Evolutionary conservation across 495 filamentous ascomycete species (phyloP).

Genomic region (Aspergillus taichungensis): DNA sequence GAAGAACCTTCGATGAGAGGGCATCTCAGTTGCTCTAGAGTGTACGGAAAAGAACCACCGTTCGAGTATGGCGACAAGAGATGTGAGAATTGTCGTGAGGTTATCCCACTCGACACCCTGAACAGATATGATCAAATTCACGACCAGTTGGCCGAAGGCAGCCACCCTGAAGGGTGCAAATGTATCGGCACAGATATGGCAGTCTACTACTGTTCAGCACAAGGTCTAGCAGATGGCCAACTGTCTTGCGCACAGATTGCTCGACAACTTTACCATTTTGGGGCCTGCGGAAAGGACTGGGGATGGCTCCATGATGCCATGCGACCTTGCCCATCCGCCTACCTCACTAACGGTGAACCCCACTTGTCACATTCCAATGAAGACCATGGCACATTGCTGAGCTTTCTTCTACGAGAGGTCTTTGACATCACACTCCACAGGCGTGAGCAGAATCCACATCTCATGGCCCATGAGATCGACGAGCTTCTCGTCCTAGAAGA

Average conservation of each 20-base stretch:
- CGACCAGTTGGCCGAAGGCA: background rate
- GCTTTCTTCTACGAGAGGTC: slow-evolving; percentile 25
- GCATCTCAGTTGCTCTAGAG: slow-evolving; percentile 11
- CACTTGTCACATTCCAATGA: slow-evolving; percentile 22
- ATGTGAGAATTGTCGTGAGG: slow-evolving; percentile 20
- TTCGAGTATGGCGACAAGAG: background rate
- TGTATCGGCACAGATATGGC: background rate
- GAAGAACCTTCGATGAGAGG: slow-evolving; percentile 24
- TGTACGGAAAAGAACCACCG: background rate
- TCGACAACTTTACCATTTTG: slow-evolving; percentile 17
- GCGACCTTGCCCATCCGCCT: slow-evolving; percentile 8
- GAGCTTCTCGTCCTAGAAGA: slow-evolving; percentile 21
- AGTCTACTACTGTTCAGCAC: slow-evolving; percentile 9
- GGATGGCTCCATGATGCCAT: slow-evolving; percentile 27
- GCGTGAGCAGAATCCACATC: slow-evolving; percentile 13
- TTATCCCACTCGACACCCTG: background rate
- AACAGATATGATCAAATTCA: background rate
- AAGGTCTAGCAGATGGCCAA: background rate
- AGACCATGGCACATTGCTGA: slow-evolving; percentile 19
- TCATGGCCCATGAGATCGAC: slow-evolving; percentile 25
- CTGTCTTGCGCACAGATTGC: slow-evolving; percentile 17
- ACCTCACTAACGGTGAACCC: background rate
- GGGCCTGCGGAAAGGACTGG: slow-evolving; percentile 25
- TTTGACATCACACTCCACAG: slow-evolving; percentile 27
- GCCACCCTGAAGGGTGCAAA: slow-evolving; percentile 1